Evolutionary conservation across 1,284 basidiomycete genomes (phyloP).

Genomic region (Tilletia indica): DNA sequence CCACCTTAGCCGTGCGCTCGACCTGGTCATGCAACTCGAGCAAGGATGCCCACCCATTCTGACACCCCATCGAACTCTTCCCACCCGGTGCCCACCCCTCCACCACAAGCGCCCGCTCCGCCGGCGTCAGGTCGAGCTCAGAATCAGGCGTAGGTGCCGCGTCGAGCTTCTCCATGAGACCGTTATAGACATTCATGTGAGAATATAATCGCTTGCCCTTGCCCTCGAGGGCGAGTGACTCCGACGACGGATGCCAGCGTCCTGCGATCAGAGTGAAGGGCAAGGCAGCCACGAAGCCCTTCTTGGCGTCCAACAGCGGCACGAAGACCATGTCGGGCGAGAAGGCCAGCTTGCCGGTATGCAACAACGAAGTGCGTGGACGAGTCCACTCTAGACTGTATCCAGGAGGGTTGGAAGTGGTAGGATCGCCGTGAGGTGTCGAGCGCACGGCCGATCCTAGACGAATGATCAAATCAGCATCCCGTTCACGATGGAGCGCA

Average conservation of each 20-base stretch:
- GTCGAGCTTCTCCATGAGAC: not conserved
- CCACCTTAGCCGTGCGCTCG: conserved; percentile 1
- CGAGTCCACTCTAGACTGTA: not conserved
- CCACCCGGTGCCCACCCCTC: conserved; percentile 4
- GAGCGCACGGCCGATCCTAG: not conserved
- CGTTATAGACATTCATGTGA: not conserved
- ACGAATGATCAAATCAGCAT: not conserved
- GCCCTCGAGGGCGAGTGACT: no score
- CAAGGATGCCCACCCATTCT: not conserved
- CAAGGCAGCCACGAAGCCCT: not conserved
- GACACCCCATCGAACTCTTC: not conserved
- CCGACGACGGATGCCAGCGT: not conserved
- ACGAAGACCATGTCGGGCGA: conserved; percentile 9
- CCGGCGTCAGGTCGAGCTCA: not conserved
- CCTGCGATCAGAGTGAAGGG: not conserved
- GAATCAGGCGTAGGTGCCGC: not conserved
- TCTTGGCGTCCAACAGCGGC: not conserved
- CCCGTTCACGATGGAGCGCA: conserved; percentile 3
- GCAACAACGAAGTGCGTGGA: not conserved
- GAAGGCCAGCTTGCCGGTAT: not conserved
- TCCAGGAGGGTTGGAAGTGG: not conserved
- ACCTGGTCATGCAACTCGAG: not conserved
- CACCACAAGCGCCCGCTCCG: not conserved
- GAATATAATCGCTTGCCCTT: no score
- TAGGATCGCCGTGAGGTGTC: not conserved